Conservation (phyloP, 2,329 filamentous ascomycete species). For the Fusarium pseudoanthophilum region DNA sequence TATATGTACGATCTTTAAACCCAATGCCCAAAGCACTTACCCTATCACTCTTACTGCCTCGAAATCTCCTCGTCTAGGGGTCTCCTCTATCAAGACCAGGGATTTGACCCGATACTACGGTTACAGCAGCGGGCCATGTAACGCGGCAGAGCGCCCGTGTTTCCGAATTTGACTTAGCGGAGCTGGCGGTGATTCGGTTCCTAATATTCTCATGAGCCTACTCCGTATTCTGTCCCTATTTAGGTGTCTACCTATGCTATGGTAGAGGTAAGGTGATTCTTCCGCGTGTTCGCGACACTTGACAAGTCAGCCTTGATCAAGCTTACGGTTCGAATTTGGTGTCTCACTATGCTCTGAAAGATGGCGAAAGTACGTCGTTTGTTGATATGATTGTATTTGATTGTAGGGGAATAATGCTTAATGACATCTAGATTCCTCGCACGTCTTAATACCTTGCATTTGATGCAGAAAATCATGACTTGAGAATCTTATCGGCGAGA, state of each 20-base stretch:
- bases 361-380: neutral
- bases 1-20: neutral
- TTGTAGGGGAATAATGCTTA: neutral
- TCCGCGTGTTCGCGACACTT: neutral
- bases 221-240: neutral
- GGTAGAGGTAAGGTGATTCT: neutral
- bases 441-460: neutral
- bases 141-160: neutral
- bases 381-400: neutral
- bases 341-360: neutral
- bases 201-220: neutral
- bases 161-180: neutral
- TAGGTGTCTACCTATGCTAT: neutral
- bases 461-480: neutral
- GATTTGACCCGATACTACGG: neutral
- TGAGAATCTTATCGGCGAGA: neutral
- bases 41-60: neutral
- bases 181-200: neutral
- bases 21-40: neutral
- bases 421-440: neutral
- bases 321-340: neutral
- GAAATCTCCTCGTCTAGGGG: neutral
- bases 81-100: neutral
- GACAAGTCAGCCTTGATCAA: neutral
- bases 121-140: neutral